phyloP scores from a whole-genome alignment of 345 rosid species.

The Orychophragmus violaceus region DNA sequence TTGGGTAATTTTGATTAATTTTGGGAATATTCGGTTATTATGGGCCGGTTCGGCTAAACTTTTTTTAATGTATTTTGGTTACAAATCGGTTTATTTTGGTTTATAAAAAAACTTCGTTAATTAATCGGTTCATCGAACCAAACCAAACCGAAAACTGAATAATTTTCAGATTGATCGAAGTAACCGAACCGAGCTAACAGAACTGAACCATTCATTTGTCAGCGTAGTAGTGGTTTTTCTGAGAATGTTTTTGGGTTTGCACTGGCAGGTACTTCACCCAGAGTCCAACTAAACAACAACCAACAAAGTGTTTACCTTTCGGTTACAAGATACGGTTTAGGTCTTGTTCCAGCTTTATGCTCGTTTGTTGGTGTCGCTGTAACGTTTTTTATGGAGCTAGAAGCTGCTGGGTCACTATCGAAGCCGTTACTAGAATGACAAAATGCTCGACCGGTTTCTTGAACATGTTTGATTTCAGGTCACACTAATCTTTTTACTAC shows the following conservation, averaged over 20 bases:
- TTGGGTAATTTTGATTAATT: too few relatives aligned
- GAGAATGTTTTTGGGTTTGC: constrained; percentile 8
- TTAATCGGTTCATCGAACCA: too few relatives aligned
- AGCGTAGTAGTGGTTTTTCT: background rate
- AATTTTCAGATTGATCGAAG: too few relatives aligned
- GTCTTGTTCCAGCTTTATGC: constrained; percentile 78
- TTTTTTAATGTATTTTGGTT: too few relatives aligned
- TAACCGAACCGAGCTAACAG: too few relatives aligned
- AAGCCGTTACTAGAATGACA: constrained; percentile 60
- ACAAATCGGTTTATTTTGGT: too few relatives aligned
- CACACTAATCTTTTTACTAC: background rate
- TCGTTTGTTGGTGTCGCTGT: constrained; percentile 64
- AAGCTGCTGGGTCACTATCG: constrained; percentile 19
- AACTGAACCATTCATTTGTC: background rate
- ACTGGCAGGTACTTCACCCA: constrained; percentile 56
- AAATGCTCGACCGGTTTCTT: background rate
- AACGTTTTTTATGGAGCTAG: constrained; percentile 71
- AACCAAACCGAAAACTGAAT: too few relatives aligned
- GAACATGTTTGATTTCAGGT: background rate
- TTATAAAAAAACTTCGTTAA: too few relatives aligned
- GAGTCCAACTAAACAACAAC: constrained; percentile 23
- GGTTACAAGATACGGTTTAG: constrained; percentile 76
- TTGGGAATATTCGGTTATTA: too few relatives aligned
- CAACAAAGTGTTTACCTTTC: constrained; percentile 33
- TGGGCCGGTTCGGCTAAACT: too few relatives aligned